phyloP scores from a whole-genome alignment of 2,329 filamentous ascomycete genomes.

The Phialocephala subalpina region DNA sequence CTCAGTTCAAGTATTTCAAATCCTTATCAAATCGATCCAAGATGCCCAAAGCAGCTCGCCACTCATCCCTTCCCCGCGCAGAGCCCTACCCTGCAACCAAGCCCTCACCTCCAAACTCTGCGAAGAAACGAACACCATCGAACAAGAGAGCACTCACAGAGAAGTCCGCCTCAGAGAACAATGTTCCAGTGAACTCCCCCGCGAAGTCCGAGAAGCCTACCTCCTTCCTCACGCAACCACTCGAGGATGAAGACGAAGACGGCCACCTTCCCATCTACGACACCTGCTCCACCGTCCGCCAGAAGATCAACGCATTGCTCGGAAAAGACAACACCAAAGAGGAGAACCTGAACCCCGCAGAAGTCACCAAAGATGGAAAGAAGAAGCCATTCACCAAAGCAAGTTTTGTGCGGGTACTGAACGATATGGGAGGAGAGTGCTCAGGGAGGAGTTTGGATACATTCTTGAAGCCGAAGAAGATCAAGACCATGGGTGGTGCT shows the following conservation, averaged over 20 bases:
- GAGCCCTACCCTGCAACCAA: conserved; percentile 21
- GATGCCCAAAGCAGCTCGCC: conserved; percentile 24
- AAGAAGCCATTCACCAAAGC: conserved; percentile 30
- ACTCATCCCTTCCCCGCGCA: conserved; percentile 9
- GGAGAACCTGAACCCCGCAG: conserved; percentile 24
- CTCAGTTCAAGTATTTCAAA: background rate
- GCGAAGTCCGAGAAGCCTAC: background rate
- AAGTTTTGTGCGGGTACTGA: conserved; percentile 20
- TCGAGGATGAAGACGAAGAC: conserved; percentile 15
- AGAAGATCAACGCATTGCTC: conserved; percentile 28
- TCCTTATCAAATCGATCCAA: background rate
- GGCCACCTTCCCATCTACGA: conserved; percentile 24
- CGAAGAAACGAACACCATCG: background rate
- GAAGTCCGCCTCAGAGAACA: conserved; percentile 10
- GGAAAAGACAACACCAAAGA: conserved; percentile 28
- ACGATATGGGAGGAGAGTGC: background rate
- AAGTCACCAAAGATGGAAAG: conserved; percentile 26
- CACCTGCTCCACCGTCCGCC: conserved; percentile 27
- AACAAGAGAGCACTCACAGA: conserved; percentile 15
- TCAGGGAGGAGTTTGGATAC: background rate
- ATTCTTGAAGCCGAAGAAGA: conserved; percentile 28
- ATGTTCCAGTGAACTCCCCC: background rate
- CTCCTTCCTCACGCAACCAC: conserved; percentile 25
- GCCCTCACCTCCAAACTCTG: conserved; percentile 9
- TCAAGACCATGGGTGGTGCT: conserved; percentile 29